Evolutionary conservation across 2,329 filamentous ascomycete genomes (phyloP).

Genomic region (Hypoxylon sp.): DNA sequence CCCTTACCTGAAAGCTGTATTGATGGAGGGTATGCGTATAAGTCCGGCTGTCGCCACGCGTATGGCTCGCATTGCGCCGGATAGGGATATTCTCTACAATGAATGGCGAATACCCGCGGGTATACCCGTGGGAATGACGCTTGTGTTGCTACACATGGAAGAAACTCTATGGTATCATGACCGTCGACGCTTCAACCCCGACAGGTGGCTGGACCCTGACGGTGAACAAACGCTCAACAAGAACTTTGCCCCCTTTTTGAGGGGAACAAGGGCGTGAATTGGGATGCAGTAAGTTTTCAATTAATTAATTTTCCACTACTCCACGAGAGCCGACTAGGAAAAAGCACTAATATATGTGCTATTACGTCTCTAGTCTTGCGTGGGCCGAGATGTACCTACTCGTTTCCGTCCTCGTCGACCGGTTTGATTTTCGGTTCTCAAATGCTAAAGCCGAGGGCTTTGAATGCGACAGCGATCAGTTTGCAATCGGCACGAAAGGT

Average conservation of each 20-base stretch:
- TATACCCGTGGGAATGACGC: conserved; percentile 51
- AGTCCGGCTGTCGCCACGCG: no score
- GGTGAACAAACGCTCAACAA: conserved; percentile 42
- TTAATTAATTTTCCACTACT: conserved; percentile 6
- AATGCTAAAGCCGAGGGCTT: conserved; percentile 41
- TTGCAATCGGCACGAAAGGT: conserved; percentile 37
- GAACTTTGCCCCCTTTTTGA: conserved; percentile 48
- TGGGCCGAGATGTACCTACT: conserved; percentile 48
- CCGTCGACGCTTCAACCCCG: conserved; percentile 49
- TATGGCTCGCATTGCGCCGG: no score
- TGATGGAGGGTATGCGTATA: no score
- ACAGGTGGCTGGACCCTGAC: conserved; percentile 50
- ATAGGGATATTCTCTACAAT: no score
- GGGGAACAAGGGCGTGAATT: conserved; percentile 48
- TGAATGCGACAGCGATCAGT: conserved; percentile 41
- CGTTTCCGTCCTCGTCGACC: conserved; percentile 35
- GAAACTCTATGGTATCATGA: conserved; percentile 45
- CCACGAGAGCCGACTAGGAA: conserved; percentile 16
- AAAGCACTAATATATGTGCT: not conserved
- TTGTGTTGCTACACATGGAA: conserved; percentile 49
- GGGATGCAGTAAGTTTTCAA: conserved; percentile 51
- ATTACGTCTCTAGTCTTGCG: conserved; percentile 43
- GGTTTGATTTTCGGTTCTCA: conserved; percentile 42
- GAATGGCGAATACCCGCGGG: no score
- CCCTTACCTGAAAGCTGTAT: no score